phyloP scores from a whole-genome alignment of 163 green algal species.

The Trebouxiophyceae sp. region DNA sequence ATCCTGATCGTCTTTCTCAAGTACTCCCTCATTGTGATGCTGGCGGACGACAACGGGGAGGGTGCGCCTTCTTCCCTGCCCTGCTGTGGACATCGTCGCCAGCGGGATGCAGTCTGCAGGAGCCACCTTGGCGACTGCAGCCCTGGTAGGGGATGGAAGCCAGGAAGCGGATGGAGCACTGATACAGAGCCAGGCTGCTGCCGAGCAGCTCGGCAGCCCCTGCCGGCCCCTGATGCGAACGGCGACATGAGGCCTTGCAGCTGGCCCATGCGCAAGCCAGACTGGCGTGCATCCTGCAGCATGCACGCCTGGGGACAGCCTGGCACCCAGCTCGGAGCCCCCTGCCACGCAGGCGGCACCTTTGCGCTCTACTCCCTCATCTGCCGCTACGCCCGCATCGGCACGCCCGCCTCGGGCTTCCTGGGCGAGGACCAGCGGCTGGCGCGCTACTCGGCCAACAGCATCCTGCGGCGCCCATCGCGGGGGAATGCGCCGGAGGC shows the following conservation, averaged over 20 bases:
- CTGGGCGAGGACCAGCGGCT: neutral
- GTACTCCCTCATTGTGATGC: conserved; percentile 25
- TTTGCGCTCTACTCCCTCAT: conserved; percentile 64
- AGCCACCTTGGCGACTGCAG: no score
- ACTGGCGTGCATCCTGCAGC: no score
- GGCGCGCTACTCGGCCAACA: neutral
- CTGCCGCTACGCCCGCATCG: conserved; percentile 9
- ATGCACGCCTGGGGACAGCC: neutral
- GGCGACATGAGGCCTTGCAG: no score
- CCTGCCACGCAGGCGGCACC: conserved; percentile 39
- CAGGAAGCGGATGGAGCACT: no score
- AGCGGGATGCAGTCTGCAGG: no score
- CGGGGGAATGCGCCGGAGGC: no score
- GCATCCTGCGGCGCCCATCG: neutral
- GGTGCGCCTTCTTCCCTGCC: conserved; percentile 15
- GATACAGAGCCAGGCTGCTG: no score
- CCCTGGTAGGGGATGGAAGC: no score
- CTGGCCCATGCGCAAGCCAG: no score
- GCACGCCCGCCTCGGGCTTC: neutral
- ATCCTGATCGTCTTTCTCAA: conserved; percentile 30
- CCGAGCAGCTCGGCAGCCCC: no score
- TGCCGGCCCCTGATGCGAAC: no score
- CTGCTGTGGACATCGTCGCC: no score
- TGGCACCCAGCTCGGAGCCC: neutral
- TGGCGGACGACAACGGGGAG: conserved; percentile 32